Evolutionary conservation across 164 flowering plant genomes (phyloP).

Genomic region (Vitis riparia): DNA sequence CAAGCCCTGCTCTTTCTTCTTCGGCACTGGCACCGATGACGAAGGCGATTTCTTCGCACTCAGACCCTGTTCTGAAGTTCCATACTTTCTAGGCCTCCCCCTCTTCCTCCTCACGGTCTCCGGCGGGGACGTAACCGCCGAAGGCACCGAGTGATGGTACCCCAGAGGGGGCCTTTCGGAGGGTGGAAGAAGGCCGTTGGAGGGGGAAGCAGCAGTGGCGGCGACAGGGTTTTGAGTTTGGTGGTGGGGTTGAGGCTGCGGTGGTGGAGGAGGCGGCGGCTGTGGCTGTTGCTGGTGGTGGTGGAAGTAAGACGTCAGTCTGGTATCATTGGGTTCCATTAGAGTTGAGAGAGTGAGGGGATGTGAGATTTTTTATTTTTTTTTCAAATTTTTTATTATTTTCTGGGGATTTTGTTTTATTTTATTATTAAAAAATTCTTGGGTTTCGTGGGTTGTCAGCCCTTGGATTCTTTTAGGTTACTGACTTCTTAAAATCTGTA

Average conservation of each 20-base stretch:
- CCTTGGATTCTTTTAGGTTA: too few relatives aligned
- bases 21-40: constrained; percentile 9
- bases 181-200: constrained; percentile 31
- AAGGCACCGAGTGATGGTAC: constrained; percentile 40
- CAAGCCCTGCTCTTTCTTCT: constrained; percentile 28
- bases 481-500: too few relatives aligned
- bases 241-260: background rate
- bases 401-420: too few relatives aligned
- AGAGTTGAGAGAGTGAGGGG: constrained; percentile 14
- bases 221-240: background rate
- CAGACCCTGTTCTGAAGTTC: constrained; percentile 51
- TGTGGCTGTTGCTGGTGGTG: constrained; percentile 20
- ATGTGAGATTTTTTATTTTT: background rate
- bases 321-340: constrained; percentile 51
- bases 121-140: constrained; percentile 30
- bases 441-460: too few relatives aligned
- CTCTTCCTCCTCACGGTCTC: constrained; percentile 51
- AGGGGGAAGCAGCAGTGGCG: constrained; percentile 21
- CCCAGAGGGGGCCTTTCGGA: constrained; percentile 17
- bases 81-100: constrained; percentile 70
- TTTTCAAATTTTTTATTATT: constrained; percentile 4
- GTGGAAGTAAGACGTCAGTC: constrained; percentile 40
- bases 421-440: too few relatives aligned
- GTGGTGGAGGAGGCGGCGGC: constrained; percentile 22
- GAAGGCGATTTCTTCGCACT: constrained; percentile 39